phyloP scores from a whole-genome alignment of 768 basidiomycete genomes.

The Kondoa malvinella region DNA sequence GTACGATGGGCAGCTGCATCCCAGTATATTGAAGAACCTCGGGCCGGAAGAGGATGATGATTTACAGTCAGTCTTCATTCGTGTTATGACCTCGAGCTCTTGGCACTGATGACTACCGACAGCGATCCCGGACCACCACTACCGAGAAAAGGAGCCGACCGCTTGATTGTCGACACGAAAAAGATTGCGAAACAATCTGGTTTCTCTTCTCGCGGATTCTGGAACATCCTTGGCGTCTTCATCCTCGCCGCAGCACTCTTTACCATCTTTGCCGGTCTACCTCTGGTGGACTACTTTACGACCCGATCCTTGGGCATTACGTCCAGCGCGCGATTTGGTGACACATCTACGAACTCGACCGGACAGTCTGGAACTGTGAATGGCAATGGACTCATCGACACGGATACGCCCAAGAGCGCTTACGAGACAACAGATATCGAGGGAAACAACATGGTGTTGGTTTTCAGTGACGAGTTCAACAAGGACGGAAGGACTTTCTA shows the following conservation, averaged over 20 bases:
- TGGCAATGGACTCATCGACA: not conserved
- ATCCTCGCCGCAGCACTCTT: conserved; percentile 33
- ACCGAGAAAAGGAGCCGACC: not conserved
- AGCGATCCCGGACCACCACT: conserved; percentile 3
- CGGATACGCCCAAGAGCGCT: conserved; percentile 48
- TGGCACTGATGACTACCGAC: not conserved
- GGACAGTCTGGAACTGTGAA: not conserved
- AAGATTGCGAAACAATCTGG: conserved; percentile 45
- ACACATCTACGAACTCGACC: not conserved
- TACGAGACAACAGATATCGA: conserved; percentile 37
- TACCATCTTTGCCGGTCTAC: conserved; percentile 39
- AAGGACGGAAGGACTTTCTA: conserved; percentile 41
- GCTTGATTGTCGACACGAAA: not conserved
- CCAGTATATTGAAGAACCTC: not conserved
- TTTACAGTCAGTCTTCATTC: not conserved
- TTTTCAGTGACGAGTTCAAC: conserved; percentile 56
- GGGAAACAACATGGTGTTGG: not conserved
- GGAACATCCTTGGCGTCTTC: conserved; percentile 54
- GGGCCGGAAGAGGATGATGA: conserved; percentile 9
- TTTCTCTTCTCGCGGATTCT: conserved; percentile 51
- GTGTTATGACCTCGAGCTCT: not conserved
- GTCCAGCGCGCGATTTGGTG: conserved; percentile 1
- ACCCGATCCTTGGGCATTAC: not conserved
- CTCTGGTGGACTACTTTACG: conserved; percentile 24
- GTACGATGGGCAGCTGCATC: not conserved